Evolutionary conservation across 73 alveolate species (phyloP).

Genomic region (Blepharisma stoltei): DNA sequence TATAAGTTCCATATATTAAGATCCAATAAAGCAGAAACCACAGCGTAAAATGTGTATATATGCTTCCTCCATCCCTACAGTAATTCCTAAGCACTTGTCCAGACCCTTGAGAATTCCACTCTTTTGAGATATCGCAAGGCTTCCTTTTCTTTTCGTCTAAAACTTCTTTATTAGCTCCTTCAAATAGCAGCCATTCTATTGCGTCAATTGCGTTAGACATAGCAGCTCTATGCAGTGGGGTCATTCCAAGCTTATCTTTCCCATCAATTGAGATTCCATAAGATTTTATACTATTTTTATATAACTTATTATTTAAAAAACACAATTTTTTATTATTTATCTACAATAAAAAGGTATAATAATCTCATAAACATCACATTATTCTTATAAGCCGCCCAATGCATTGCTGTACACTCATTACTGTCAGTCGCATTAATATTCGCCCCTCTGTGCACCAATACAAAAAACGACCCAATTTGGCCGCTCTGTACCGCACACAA

Average conservation of each 20-base stretch:
- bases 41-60: background rate
- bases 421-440: constrained; percentile 3
- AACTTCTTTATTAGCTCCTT: background rate
- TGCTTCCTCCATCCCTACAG: no score
- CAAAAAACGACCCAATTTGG: background rate
- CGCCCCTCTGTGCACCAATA: constrained; percentile 5
- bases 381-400: constrained; percentile 27
- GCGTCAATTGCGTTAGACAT: background rate
- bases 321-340: no score
- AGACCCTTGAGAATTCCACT: constrained; percentile 7
- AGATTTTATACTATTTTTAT: no score
- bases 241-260: background rate
- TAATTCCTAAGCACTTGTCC: background rate
- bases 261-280: background rate
- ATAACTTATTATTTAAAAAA: no score
- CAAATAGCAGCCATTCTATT: background rate
- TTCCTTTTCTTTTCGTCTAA: background rate
- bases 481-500: constrained; percentile 19
- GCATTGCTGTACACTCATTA: background rate
- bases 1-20: background rate
- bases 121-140: background rate
- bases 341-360: no score
- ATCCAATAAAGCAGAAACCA: background rate
- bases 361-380: background rate
- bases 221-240: constrained; percentile 31